Percentiles rank a stretch among this genome's conserved stretches.
Conservation (phyloP, 73 alveolate genomes). For the Paramecium bursaria region DNA sequence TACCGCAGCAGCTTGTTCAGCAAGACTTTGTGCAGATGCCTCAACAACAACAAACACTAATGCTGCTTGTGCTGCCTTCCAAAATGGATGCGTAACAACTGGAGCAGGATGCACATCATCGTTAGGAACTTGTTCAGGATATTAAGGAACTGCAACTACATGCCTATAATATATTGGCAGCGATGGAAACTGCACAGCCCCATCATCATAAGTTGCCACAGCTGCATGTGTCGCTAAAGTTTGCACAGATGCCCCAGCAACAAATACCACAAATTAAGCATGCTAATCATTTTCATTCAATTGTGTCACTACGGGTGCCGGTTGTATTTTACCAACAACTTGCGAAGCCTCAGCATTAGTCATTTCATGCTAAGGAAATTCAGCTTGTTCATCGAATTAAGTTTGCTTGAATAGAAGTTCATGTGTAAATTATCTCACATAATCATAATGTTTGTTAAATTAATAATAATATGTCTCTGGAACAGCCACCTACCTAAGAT, state of each 20-base stretch:
- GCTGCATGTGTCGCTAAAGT: slow-evolving; percentile 5
- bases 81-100: slow-evolving; percentile 40
- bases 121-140: background rate
- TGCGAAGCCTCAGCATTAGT: no score
- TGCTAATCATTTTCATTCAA: background rate
- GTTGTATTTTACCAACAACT: slow-evolving; percentile 3
- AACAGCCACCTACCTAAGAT: no score
- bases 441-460: no score
- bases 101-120: slow-evolving; percentile 16
- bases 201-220: slow-evolving; percentile 16
- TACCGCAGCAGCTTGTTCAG: slow-evolving; percentile 8
- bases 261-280: slow-evolving; percentile 2
- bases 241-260: slow-evolving; percentile 12
- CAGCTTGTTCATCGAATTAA: no score
- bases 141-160: background rate
- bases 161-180: background rate
- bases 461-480: no score
- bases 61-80: slow-evolving; percentile 13
- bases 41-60: background rate
- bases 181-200: slow-evolving; percentile 35
- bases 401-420: no score
- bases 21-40: slow-evolving; percentile 38
- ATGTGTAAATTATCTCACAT: no score
- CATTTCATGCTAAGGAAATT: no score
- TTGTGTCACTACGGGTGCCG: slow-evolving; percentile 35